Conservation (phyloP, 1,139 yeast genomes). For the Yamadazyma jaroonii region DNA sequence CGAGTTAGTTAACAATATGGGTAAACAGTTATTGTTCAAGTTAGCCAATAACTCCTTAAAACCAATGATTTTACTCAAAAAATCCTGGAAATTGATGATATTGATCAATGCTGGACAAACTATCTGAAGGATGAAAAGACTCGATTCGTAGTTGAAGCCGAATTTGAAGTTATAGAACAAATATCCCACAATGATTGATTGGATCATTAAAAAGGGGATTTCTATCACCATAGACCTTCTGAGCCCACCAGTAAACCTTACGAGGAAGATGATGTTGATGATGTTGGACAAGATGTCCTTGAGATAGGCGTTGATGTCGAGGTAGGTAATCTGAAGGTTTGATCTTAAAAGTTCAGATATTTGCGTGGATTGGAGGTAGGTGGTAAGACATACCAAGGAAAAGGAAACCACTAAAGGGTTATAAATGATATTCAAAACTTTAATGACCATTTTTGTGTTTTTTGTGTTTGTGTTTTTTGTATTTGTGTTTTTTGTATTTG, state of each 20-base stretch:
- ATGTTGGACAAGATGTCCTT: background rate
- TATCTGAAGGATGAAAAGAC: constrained; percentile 5
- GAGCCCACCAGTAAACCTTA: background rate
- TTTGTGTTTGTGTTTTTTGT: no score
- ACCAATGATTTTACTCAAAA: background rate
- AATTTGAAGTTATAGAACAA: constrained; percentile 3
- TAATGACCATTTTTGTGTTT: no score
- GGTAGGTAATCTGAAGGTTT: background rate
- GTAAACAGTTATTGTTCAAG: constrained; percentile 26
- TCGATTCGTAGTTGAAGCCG: background rate
- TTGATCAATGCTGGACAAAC: constrained; percentile 6
- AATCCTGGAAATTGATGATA: constrained; percentile 5
- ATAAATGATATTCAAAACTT: constrained; percentile 31
- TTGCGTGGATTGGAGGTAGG: background rate
- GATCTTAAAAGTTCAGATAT: background rate
- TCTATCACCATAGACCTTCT: background rate
- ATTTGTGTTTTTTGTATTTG: no score
- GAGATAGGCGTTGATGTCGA: background rate
- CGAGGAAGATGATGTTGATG: background rate
- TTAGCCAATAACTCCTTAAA: constrained; percentile 5
- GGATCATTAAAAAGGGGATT: background rate
- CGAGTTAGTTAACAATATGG: constrained; percentile 27
- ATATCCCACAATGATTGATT: background rate
- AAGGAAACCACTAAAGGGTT: background rate
- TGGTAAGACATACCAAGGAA: background rate